These are phyloP conservation scores for Hypoxylon sp. DNA, from an alignment of 2,329 filamentous ascomycete genomes.

Conservation along the genomic window DNA sequence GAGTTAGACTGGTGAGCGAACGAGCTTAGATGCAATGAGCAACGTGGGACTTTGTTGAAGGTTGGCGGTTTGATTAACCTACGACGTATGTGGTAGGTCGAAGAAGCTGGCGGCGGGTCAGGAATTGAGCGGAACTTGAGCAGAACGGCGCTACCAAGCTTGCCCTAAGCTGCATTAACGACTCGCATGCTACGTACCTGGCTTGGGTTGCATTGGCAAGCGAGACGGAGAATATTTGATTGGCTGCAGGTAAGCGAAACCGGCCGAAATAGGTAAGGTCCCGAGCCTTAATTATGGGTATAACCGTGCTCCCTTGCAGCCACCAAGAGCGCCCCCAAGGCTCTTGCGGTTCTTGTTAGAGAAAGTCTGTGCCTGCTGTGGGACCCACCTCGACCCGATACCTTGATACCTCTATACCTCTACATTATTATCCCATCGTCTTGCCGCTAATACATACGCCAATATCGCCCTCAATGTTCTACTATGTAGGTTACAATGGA, in stretches of 20 bases:
- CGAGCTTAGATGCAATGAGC: conserved; percentile 24
- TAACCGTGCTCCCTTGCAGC: conserved; percentile 5
- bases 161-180: conserved; percentile 8
- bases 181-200: too few relatives aligned
- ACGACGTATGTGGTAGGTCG: conserved; percentile 39
- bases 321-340: neutral
- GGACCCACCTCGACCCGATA: conserved; percentile 1
- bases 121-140: neutral
- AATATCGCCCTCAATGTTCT: neutral
- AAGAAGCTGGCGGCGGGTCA: neutral
- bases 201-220: conserved; percentile 50
- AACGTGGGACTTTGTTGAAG: conserved; percentile 35
- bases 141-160: too few relatives aligned
- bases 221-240: conserved; percentile 53
- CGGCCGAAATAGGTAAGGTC: conserved; percentile 40
- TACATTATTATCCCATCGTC: neutral
- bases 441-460: neutral
- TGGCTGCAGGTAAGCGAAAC: conserved; percentile 52
- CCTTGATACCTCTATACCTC: neutral
- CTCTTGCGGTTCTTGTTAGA: neutral
- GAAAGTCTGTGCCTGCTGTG: neutral
- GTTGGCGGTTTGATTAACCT: conserved; percentile 39
- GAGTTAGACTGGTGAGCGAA: conserved; percentile 3
- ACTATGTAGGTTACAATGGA: neutral
- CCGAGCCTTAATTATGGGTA: conserved; percentile 35